Evolutionary conservation across 148 eudicot species (phyloP), one percentile per base, ranked within the genome.

Genomic region (Chenopodium formosanum): DNA sequence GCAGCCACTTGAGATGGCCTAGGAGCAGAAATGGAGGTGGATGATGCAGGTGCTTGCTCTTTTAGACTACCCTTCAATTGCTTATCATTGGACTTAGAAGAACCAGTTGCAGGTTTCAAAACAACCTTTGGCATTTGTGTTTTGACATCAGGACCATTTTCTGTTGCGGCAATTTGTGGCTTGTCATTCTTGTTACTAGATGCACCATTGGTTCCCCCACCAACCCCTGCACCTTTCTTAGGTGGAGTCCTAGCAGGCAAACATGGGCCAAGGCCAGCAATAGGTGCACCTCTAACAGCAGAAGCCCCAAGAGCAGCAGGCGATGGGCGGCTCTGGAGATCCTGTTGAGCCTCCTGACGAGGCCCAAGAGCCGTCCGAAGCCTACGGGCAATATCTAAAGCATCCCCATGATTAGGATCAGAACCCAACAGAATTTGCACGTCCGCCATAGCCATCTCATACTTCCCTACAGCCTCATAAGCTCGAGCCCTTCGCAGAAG

Each of bases 281-380:
- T 81, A 0, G 98, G 95, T 0, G 95, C 95, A 63, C 95, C 97
- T 80, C 94, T 89, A 25, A 94, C 92, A 20, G 94, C 99, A 80
- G 95, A 94, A 46, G 99, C 97, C 53, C 95, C 99, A 73, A 96
- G 94, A 72, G 97, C 95, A 7, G 97, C 98, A 0, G 99, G 94
- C 0, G 98, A 92, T 0, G 98, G 97, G 52, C 95, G 91, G 82
- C 94, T 93, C 79, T 91, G 96, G 31, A 91, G 91, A 73, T 94
- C 98, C 86, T 88, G 91, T 76, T 91, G 94, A 27, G 91, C 90
- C 67, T 90, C 97, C 70, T 83, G 90, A 3, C 91, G 87, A 9
- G 89, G 83, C 72, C 95, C 95, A 67, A 90, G 81, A 12, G 90
- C 92, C 20, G 80, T 69, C 58, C 90, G 76, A 75, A 96, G 83